Evolutionary conservation across 2,329 filamentous ascomycete genomes (phyloP), one percentile per base, ranked within the genome.

Genomic region (Fusarium nematophilum): DNA sequence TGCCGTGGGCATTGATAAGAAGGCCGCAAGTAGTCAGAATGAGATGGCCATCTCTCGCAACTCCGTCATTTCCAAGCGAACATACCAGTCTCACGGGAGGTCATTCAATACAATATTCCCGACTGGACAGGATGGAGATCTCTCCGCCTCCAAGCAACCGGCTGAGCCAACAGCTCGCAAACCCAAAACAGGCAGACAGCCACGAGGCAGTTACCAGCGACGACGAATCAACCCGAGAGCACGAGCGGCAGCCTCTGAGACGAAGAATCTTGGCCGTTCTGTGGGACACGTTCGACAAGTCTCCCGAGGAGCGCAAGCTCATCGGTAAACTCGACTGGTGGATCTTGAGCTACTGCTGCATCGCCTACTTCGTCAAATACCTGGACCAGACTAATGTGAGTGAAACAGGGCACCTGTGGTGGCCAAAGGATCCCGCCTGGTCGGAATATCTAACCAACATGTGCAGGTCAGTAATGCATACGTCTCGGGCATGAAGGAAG

Each of bases 401-500:
- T 67, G 10, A 6, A 11, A 4, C 13, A 29, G 5, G 7, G 4
- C 23, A n/a, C 7, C 2, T 14, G 14, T 14, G 10, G 5, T 2
- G 3, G 36, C 2, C 9, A 9, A 8, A n/a, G n/a, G n/a, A n/a
- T n/a, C n/a, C n/a, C n/a, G n/a, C n/a, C n/a, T n/a, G n/a, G n/a
- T n/a, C 9, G 8, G 8, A 2, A 9, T 7, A 10, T 5, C 5
- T 15, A 6, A 26, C 11, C 39, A n/a, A n/a, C n/a, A 2, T 6
- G 11, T 14, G 9, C n/a, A 58, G 53, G 56, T 68, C 6, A 67
- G 45, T 43, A 78, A 77, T 63, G 76, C 76, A 9, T 78, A 74
- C 30, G 75, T 78, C 2, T 75, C 66, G 6, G 72, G 72, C 9
- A 75, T 75, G 81, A 78, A 84, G 65, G 81, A 84, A 62, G 82